Percentiles rank a stretch among this genome's conserved stretches.
Conservation (phyloP, 1,284 basidiomycete genomes). For the Rhodofomes roseus region DNA sequence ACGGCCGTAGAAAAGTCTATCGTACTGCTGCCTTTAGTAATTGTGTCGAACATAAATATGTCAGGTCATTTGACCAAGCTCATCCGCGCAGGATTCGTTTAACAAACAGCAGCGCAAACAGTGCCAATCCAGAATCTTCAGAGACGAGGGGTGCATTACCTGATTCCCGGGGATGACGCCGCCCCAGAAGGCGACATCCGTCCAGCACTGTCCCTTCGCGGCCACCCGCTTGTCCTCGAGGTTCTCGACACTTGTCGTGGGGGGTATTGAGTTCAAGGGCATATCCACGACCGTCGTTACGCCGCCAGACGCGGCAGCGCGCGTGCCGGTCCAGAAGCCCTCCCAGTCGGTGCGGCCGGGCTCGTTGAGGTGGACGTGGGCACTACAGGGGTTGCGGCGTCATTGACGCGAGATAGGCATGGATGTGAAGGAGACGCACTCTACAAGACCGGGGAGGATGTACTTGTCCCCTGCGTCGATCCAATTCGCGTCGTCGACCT, state of each 20-base stretch:
- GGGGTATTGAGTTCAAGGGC: slow-evolving; percentile 94
- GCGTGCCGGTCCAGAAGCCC: slow-evolving; percentile 87
- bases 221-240: slow-evolving; percentile 67
- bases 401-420: background rate
- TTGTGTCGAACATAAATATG: background rate
- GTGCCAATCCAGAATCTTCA: no score
- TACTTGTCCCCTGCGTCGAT: slow-evolving; percentile 62
- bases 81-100: no score
- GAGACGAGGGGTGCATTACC: slow-evolving; percentile 32
- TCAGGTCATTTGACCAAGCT: no score
- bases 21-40: slow-evolving; percentile 9
- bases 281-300: slow-evolving; percentile 93
- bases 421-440: slow-evolving; percentile 47
- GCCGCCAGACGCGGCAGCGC: slow-evolving; percentile 85
- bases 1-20: slow-evolving; percentile 61
- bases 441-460: slow-evolving; percentile 83
- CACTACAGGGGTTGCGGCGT: slow-evolving; percentile 38
- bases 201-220: slow-evolving; percentile 72
- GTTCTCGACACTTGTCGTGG: slow-evolving; percentile 81
- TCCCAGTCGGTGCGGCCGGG: slow-evolving; percentile 93
- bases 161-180: slow-evolving; percentile 89
- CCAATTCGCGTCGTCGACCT: slow-evolving; percentile 39
- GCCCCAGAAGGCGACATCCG: slow-evolving; percentile 93
- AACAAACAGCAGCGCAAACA: no score
- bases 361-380: slow-evolving; percentile 92